Base-by-base conservation (phyloP, 345 rosid species). In the Euphorbia lathyris region DNA sequence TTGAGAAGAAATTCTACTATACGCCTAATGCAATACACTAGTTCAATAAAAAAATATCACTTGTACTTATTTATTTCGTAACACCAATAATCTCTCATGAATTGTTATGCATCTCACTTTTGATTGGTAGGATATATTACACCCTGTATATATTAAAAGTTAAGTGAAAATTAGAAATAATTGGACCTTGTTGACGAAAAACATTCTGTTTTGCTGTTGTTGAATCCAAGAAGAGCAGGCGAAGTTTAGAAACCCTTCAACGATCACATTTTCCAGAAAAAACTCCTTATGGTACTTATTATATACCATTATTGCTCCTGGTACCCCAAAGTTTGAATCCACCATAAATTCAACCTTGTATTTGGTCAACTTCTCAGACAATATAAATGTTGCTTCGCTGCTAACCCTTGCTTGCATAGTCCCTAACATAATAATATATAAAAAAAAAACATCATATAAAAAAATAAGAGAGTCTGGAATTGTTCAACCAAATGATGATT, bases 191-290 rank as follows among this genome's bases (percentile, higher is more conserved):
- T 94, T 89, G 73, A 85, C 69, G 78, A 94, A 94, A 82, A 94
- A 86, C 4, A 87, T 86, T 48, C 97, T 85, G 20, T 83, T 88
- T 47, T 36, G 23, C 4, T 5, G 55, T 77, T 43, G 97, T 75
- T 91, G 98, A 4, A 94, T 93, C 97, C 96, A 91, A 1, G 98
- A 94, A 71, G 87, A 88, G 75, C 98, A 91, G 10, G 92, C 93
- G 71, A 94, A 94, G 78, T 94, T 90, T 30, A 91, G 81, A 76
- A 91, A 88, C 8, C 94, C 94, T 78, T 91, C 97, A 42, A 94
- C 72, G 47, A 87, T 88, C 55, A 94, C 90, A 40, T 79, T 83
- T 80, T 94, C 98, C 63, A 94, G 63, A 65, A 83, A 94, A 34
- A 94, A 89, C 85, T 91, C 98, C 61, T 81, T 79, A 48, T 88